These are phyloP conservation scores for Dicorynia guianensis DNA, from an alignment of 306 rosid species.

Conservation along the genomic window DNA sequence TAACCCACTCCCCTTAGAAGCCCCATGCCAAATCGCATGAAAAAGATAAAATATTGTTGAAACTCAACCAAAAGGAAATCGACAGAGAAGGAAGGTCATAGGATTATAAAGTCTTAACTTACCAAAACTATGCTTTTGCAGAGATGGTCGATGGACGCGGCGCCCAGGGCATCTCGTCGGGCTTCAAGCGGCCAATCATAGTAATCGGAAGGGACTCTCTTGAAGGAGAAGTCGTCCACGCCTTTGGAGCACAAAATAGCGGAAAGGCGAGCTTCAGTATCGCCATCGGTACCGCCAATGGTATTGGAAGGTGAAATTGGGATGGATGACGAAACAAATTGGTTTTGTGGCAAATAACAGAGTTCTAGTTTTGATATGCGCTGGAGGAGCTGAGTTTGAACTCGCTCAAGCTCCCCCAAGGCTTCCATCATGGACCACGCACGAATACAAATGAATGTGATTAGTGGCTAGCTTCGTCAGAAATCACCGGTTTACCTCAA, in stretches of 20 bases:
- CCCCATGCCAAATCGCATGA: background rate
- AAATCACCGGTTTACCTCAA: background rate
- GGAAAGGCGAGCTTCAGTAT: constrained; percentile 74
- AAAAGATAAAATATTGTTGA: background rate
- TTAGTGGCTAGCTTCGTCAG: constrained; percentile 14
- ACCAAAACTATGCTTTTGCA: constrained; percentile 97
- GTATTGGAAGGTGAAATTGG: background rate
- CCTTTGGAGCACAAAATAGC: constrained; percentile 60
- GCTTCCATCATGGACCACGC: constrained; percentile 49
- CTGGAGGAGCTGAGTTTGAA: constrained; percentile 51
- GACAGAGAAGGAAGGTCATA: background rate
- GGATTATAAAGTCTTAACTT: background rate
- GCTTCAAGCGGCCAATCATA: constrained; percentile 86
- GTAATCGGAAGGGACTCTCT: constrained; percentile 72
- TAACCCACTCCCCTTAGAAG: background rate
- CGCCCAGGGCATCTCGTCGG: constrained; percentile 71
- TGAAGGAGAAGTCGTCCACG: constrained; percentile 75
- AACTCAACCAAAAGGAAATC: background rate
- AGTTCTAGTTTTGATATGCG: constrained; percentile 67
- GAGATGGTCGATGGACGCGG: constrained; percentile 80
- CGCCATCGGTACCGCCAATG: constrained; percentile 17
- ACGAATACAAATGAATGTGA: background rate
- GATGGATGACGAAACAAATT: background rate
- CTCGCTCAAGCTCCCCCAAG: constrained; percentile 57
- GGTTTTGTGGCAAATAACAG: constrained; percentile 34